Evolutionary conservation across 257 asterid genomes (phyloP).

Genomic region (Solanum sejunctum): DNA sequence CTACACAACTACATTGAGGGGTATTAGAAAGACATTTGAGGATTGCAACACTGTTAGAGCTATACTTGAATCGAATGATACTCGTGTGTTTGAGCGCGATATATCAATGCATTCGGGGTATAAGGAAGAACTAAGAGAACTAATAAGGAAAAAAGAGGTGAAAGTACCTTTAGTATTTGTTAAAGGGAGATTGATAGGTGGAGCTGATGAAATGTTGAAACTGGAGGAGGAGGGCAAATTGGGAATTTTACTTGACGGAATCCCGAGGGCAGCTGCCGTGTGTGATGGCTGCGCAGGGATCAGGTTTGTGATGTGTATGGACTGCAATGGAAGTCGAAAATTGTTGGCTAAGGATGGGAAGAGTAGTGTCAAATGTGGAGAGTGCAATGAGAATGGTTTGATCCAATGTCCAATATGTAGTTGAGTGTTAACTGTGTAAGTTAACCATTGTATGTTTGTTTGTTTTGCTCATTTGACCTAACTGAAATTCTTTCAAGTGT

Average conservation of each 20-base stretch:
- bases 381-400: slow-evolving; percentile 92
- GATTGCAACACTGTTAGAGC: slow-evolving; percentile 65
- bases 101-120: slow-evolving; percentile 73
- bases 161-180: slow-evolving; percentile 74
- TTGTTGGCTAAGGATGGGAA: slow-evolving; percentile 51
- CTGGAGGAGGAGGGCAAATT: slow-evolving; percentile 83
- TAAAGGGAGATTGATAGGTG: slow-evolving; percentile 83
- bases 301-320: slow-evolving; percentile 64
- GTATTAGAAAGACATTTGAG: slow-evolving; percentile 84
- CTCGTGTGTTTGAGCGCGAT: slow-evolving; percentile 50
- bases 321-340: slow-evolving; percentile 74
- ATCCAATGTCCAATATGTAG: slow-evolving; percentile 66
- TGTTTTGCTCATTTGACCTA: background rate
- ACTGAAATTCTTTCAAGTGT: background rate
- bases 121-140: slow-evolving; percentile 57
- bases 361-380: slow-evolving; percentile 47
- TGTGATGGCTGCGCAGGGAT: slow-evolving; percentile 66
- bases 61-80: slow-evolving; percentile 45
- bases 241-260: slow-evolving; percentile 42
- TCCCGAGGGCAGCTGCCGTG: slow-evolving; percentile 31
- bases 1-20: slow-evolving; percentile 75
- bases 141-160: slow-evolving; percentile 49
- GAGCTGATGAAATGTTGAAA: slow-evolving; percentile 64
- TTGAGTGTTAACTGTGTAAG: slow-evolving; percentile 9
- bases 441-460: background rate